phyloP scores from a whole-genome alignment of 2,329 filamentous ascomycete genomes.

The Aspergillus aculeatus region DNA sequence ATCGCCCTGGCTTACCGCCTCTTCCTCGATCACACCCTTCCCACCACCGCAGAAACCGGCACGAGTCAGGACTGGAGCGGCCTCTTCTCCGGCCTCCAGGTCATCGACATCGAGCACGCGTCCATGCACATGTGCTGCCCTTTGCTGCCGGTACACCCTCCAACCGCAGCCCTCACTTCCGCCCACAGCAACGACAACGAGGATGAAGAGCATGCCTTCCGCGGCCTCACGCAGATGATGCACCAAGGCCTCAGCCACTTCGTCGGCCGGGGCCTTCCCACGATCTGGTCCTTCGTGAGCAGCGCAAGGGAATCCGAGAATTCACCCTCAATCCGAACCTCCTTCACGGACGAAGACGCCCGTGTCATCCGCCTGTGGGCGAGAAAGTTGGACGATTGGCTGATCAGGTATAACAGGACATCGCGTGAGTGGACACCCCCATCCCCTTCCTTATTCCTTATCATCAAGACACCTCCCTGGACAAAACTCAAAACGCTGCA shows the following conservation, averaged over 20 bases:
- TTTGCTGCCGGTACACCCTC: slow-evolving; percentile 26
- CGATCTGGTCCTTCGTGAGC: slow-evolving; percentile 31
- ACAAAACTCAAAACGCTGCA: no score
- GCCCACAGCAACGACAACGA: slow-evolving; percentile 12
- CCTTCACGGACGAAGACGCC: slow-evolving; percentile 29
- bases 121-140: slow-evolving; percentile 34
- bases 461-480: no score
- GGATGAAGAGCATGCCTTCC: slow-evolving; percentile 26
- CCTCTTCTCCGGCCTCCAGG: slow-evolving; percentile 29
- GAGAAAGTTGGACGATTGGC: slow-evolving; percentile 29
- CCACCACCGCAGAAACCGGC: slow-evolving; percentile 9
- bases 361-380: slow-evolving; percentile 31
- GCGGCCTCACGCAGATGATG: slow-evolving; percentile 31
- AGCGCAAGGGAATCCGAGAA: slow-evolving; percentile 19
- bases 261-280: slow-evolving; percentile 29
- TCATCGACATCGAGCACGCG: slow-evolving; percentile 33
- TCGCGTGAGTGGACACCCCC: slow-evolving; percentile 20
- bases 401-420: slow-evolving; percentile 29
- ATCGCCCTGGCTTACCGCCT: slow-evolving; percentile 32
- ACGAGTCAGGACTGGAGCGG: slow-evolving; percentile 23
- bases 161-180: slow-evolving; percentile 19
- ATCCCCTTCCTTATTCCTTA: no score
- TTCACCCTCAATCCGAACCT: slow-evolving; percentile 12
- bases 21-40: slow-evolving; percentile 26
- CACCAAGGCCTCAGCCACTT: slow-evolving; percentile 32